Evolutionary conservation across 2,329 filamentous ascomycete species (phyloP), one percentile per base, ranked within the genome.

Genomic region (Phialemonium atrogriseum): DNA sequence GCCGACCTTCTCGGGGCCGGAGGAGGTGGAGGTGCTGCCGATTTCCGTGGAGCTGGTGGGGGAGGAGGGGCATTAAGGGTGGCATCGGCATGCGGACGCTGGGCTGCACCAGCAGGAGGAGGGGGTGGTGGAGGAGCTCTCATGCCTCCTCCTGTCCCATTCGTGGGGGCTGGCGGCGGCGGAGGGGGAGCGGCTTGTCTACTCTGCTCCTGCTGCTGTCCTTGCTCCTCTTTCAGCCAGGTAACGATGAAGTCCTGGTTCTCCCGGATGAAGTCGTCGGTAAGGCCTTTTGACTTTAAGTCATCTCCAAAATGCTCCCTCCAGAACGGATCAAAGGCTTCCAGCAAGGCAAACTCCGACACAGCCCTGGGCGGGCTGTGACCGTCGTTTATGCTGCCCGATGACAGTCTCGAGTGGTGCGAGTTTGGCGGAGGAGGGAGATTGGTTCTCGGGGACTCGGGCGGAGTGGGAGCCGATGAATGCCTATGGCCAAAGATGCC

Each of bases 231-330:
- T 41, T 68, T 69, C 38, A 80, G 56, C 45, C 79, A 80, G 23
- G 76, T 68, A 41, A 79, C 68, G 47, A 80, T 80, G 41, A 80
- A 80, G 44, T 79, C 74, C 46, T 80, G 76, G 46, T 80, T 79
- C 22, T 78, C 74, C 41, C 68, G 70, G 47, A 80, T 80, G 40
- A 79, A 74, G 42, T 80, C 75, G 44, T 80, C 75, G 6, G 70
- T 77, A 39, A 80, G 60, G 11, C 75, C 76, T 56, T 77, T 77
- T 27, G 70, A 59, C 35, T 64, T 71, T 33, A 80, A 57, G 44
- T 79, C 75, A 40, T 77, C 71, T 21, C 76, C 75, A 56, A 78
- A 80, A 42, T 76, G 72, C 43, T 77, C 73, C 39, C 75, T 66
- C 76, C 76, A 80, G 37, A 69, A 56, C 2, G 73, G 71, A 49